Percentiles rank a stretch among this genome's conserved stretches.
Evolutionary conservation across 148 eudicot species (phyloP).

Genomic region (Vaccinium darrowii): DNA sequence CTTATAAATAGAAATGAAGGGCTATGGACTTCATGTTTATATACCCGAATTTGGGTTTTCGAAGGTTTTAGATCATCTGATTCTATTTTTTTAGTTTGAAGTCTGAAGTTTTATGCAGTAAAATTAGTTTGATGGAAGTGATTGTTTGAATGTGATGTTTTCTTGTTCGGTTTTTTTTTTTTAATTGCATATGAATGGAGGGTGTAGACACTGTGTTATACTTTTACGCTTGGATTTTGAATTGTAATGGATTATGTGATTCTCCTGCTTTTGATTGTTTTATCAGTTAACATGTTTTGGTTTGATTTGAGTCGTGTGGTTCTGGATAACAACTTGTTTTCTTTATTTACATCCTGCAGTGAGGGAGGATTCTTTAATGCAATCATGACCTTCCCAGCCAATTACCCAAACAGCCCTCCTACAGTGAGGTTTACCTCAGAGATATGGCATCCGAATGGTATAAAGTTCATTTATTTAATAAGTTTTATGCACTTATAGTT

Average conservation of each 20-base stretch:
- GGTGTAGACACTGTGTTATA: not conserved
- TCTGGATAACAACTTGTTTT: not conserved
- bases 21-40: too few relatives aligned
- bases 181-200: not conserved
- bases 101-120: not conserved
- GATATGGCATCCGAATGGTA: slow-evolving; percentile 92
- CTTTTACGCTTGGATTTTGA: not conserved
- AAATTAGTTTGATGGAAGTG: not conserved
- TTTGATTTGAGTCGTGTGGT: not conserved
- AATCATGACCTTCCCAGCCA: slow-evolving; percentile 64
- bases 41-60: too few relatives aligned
- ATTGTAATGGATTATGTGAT: not conserved
- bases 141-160: not conserved
- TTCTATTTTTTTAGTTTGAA: too few relatives aligned
- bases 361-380: slow-evolving; percentile 93
- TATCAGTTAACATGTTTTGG: not conserved
- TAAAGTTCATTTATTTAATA: slow-evolving; percentile 2
- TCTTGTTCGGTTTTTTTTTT: not conserved
- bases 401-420: slow-evolving; percentile 87
- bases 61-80: too few relatives aligned
- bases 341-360: slow-evolving; percentile 39
- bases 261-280: not conserved
- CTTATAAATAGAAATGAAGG: too few relatives aligned
- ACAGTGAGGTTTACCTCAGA: slow-evolving; percentile 79
- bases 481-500: not conserved